Percentiles rank a stretch among this genome's conserved stretches.
phyloP scores from a whole-genome alignment of 345 rosid species.

The Murraya koenigii region DNA sequence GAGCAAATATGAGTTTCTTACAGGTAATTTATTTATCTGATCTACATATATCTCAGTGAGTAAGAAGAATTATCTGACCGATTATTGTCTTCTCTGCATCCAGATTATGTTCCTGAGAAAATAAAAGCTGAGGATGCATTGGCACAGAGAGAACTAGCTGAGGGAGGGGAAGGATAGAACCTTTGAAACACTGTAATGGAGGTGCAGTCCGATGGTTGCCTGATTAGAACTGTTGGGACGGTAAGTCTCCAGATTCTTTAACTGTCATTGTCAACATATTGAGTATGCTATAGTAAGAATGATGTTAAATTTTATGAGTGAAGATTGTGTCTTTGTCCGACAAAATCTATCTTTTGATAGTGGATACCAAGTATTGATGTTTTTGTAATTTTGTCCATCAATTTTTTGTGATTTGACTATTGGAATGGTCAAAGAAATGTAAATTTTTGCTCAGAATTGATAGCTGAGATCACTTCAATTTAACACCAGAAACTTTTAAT shows the following conservation, averaged over 20 bases:
- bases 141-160: conserved; percentile 34
- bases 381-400: not conserved
- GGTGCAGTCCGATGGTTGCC: conserved; percentile 4
- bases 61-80: not conserved
- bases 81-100: not conserved
- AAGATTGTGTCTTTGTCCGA: not conserved
- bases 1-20: conserved; percentile 74
- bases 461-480: not conserved
- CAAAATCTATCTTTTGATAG: not conserved
- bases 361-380: not conserved
- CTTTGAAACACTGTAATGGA: not conserved
- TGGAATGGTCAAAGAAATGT: not conserved
- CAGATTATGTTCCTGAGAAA: conserved; percentile 82
- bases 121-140: conserved; percentile 60
- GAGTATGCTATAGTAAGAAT: not conserved
- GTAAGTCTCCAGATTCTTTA: not conserved
- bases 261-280: not conserved
- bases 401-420: not conserved
- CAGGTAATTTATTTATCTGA: conserved; percentile 41
- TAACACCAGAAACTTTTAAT: not conserved
- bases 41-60: not conserved
- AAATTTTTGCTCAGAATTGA: not conserved
- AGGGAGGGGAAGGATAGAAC: conserved; percentile 33
- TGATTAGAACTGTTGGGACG: not conserved
- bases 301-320: not conserved